Evolutionary conservation across 192 early-diverging fungal genomes (phyloP), one percentile per base, ranked within the genome.

Genomic region (Chytriomyces sp.): DNA sequence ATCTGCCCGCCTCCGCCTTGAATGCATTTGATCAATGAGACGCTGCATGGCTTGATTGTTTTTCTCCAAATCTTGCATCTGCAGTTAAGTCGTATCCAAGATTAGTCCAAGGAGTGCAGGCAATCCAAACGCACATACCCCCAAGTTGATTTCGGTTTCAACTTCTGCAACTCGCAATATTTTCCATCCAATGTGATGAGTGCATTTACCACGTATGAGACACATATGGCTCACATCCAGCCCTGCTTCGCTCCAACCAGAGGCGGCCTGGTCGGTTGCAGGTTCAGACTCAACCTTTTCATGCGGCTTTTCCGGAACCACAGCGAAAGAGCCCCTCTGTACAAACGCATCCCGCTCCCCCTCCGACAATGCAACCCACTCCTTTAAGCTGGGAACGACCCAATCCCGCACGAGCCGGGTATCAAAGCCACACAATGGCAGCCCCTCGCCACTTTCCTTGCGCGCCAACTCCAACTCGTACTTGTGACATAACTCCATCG

Each of bases 21-120:
- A 22, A 7, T 36, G 37, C 39, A 65, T 65, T 41, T 41, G 22
- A 52, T 65, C 63, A 49, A 65, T 65, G 14, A 65, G 6, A 17
- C 63, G 6, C n/a, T 65, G 63, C 39, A 65, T 65, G 10, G 39
- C 63, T 28, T 65, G 39, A 19, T 65, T 65, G 30, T 65, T 65
- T 10, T 34, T 65, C 33, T 65, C 63, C 7, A 65, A 52, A 26
- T 65, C 63, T 49, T 65, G 63, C 63, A 65, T 65, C 63, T 65
- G 34, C 8, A 26, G 19, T 22, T 4, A 58, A 58, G 5, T 14
- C 1, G 28, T 12, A 62, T 36, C 1, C 17, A 0, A 1, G 22
- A n/a, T 49, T 49, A 49, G 44, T n/a, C 22, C 17, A 1, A 22
- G 2, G 38, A 61, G 0, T 36, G 17, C 34, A 37, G 2, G 12